These are phyloP conservation scores for Starmerella tilneyi DNA, from an alignment of 805 yeast species.

Conservation along the genomic window DNA sequence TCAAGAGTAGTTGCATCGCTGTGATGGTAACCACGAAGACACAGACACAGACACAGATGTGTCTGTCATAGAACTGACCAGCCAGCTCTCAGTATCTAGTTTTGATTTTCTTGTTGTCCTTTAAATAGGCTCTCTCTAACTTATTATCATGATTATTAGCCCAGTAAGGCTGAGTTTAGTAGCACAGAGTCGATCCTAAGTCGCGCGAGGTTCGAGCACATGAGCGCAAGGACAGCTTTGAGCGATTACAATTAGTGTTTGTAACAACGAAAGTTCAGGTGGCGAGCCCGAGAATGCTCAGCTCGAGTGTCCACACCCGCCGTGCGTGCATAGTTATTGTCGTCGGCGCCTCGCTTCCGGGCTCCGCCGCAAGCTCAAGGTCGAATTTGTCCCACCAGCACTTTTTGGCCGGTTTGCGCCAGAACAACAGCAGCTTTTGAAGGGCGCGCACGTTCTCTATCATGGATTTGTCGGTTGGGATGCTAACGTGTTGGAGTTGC, in stretches of 20 bases:
- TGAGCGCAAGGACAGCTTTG: too few species aligned
- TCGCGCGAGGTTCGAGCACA: too few species aligned
- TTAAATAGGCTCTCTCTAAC: too few species aligned
- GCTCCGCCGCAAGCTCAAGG: conserved; percentile 31
- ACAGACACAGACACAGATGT: too few species aligned
- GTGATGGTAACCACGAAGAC: not conserved
- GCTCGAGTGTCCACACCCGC: conserved; percentile 93
- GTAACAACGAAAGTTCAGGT: not conserved
- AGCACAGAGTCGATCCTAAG: too few species aligned
- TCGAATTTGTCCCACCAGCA: conserved; percentile 82
- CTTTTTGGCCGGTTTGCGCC: conserved; percentile 97
- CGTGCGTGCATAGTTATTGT: conserved; percentile 61
- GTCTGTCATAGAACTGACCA: too few species aligned
- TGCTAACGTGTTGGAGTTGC: conserved; percentile 47
- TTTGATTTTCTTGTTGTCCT: too few species aligned
- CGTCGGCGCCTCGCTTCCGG: conserved; percentile 33
- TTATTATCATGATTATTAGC: too few species aligned
- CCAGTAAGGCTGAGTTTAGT: too few species aligned
- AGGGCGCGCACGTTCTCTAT: conserved; percentile 28
- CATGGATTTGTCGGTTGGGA: conserved; percentile 14
- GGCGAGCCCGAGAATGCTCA: conserved; percentile 74
- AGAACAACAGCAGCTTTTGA: conserved; percentile 68
- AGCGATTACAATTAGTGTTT: not conserved
- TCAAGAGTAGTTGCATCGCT: not conserved
- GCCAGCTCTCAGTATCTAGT: too few species aligned